A percentile compares a stretch with the other conserved stretches of the same genome.
Conservation (phyloP, 495 filamentous ascomycete species). For the Penicillium taxi region DNA sequence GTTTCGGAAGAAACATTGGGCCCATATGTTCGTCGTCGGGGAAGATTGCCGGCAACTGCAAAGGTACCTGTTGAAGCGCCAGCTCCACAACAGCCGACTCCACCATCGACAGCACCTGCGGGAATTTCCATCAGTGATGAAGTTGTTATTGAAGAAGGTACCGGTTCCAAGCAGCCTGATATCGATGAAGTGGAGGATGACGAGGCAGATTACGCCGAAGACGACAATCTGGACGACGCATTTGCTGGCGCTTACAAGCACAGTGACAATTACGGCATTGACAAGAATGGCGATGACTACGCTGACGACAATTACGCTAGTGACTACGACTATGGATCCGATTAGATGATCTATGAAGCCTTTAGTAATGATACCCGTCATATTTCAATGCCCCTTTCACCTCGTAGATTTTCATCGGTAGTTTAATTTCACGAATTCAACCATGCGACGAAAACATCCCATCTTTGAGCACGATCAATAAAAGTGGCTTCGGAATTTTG, state of each 20-base stretch:
- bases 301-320: conserved; percentile 29
- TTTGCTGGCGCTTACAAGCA: no score
- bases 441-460: no score
- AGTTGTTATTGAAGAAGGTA: neutral
- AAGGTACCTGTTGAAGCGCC: no score
- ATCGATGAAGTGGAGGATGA: conserved; percentile 29
- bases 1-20: neutral
- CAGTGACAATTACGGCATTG: no score
- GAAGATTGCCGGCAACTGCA: no score
- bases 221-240: conserved; percentile 33
- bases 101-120: conserved; percentile 7
- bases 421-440: no score
- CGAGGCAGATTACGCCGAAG: conserved; percentile 22
- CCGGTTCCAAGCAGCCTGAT: conserved; percentile 10
- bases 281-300: conserved; percentile 28
- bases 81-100: conserved; percentile 10
- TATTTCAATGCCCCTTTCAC: no score
- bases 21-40: neutral
- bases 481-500: no score
- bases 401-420: no score
- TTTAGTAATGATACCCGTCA: no score
- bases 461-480: no score
- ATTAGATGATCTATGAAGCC: no score
- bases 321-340: conserved; percentile 24
- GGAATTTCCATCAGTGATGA: neutral